These are phyloP conservation scores for Skeletonema potamos DNA, from an alignment of 108 stramenopile genomes.

Conservation along the genomic window DNA sequence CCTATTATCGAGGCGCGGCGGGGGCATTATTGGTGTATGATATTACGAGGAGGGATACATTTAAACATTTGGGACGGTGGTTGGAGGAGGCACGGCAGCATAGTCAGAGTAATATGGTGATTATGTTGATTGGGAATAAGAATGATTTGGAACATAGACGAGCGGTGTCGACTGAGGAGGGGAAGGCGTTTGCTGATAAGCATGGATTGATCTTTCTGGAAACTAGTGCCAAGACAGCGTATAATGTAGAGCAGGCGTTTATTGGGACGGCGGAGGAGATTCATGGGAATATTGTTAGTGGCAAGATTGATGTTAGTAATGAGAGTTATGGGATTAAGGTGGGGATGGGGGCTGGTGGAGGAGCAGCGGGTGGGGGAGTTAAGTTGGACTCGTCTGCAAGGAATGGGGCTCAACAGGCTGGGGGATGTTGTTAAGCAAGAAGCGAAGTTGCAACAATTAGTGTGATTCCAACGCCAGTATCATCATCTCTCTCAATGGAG, in stretches of 20 bases:
- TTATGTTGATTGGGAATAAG: conserved; percentile 99
- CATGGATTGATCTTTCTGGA: conserved; percentile 98
- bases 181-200: conserved; percentile 93
- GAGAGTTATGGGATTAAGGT: conserved; percentile 97
- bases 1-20: conserved; percentile 98
- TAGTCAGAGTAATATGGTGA: conserved; percentile 97
- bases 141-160: conserved; percentile 93
- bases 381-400: conserved; percentile 14
- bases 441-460: neutral
- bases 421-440: conserved; percentile 39
- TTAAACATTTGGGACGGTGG: conserved; percentile 97
- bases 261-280: conserved; percentile 97
- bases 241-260: conserved; percentile 98
- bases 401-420: conserved; percentile 17
- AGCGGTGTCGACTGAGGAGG: conserved; percentile 90
- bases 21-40: conserved; percentile 99
- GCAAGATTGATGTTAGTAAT: conserved; percentile 96
- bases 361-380: conserved; percentile 19
- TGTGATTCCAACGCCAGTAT: neutral
- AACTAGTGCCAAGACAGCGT: conserved; percentile 97
- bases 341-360: conserved; percentile 75
- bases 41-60: conserved; percentile 98
- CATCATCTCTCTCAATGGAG: neutral
- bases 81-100: conserved; percentile 99
- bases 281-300: conserved; percentile 94